These are phyloP conservation scores for Akebia trifoliata DNA, from an alignment of 164 flowering plant species.

Conservation along the genomic window DNA sequence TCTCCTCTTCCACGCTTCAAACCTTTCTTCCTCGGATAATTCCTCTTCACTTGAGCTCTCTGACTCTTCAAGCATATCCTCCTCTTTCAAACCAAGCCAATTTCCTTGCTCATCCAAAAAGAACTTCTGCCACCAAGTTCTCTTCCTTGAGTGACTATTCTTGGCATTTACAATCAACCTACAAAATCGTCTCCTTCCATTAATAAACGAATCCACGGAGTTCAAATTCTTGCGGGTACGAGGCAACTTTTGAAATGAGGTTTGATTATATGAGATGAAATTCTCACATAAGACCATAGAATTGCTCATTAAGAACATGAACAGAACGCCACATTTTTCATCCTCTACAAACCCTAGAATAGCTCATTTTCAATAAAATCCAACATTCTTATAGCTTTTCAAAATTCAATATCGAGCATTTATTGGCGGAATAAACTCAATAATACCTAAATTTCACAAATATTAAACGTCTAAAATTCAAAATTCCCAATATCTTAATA, in stretches of 20 bases:
- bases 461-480: no score
- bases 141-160: slow-evolving; percentile 23
- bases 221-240: not conserved
- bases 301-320: slow-evolving; percentile 68
- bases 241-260: not conserved
- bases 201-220: slow-evolving; percentile 15
- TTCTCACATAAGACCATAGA: slow-evolving; percentile 46
- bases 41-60: slow-evolving; percentile 33
- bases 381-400: slow-evolving; percentile 7
- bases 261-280: slow-evolving; percentile 18
- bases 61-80: slow-evolving; percentile 37
- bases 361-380: no score
- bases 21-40: slow-evolving; percentile 56
- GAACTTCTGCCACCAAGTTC: slow-evolving; percentile 81
- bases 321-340: slow-evolving; percentile 50
- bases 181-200: slow-evolving; percentile 26
- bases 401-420: no score
- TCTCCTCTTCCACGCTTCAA: slow-evolving; percentile 92
- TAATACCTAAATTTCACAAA: no score
- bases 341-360: slow-evolving; percentile 14
- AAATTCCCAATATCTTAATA: no score
- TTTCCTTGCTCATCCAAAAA: slow-evolving; percentile 77
- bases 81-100: slow-evolving; percentile 78
- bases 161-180: slow-evolving; percentile 47
- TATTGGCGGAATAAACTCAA: no score